phyloP scores from a whole-genome alignment of 2,329 filamentous ascomycete species.

The Xylariaceae sp. region DNA sequence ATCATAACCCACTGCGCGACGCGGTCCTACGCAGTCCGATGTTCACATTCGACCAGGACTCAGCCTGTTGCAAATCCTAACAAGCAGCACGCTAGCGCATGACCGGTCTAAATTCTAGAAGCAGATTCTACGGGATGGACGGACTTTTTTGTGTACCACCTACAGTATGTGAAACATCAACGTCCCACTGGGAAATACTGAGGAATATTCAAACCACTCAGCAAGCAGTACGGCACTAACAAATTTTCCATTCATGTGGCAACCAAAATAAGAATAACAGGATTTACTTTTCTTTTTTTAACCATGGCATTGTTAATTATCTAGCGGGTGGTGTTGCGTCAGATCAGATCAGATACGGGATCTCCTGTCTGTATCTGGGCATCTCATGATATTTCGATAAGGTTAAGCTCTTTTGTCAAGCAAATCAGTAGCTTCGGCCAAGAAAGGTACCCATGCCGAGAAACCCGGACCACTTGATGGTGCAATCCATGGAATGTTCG shows the following conservation, averaged over 20 bases:
- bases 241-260: too few species aligned
- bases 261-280: too few species aligned
- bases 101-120: not conserved
- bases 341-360: not conserved
- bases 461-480: not conserved
- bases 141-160: not conserved
- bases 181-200: too few species aligned
- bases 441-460: not conserved
- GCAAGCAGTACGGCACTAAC: too few species aligned
- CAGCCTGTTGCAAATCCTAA: slow-evolving; percentile 3
- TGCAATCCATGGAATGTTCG: not conserved
- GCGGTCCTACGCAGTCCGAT: not conserved
- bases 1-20: slow-evolving; percentile 11
- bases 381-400: not conserved
- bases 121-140: not conserved
- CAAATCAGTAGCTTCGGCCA: not conserved
- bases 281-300: too few species aligned
- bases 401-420: not conserved
- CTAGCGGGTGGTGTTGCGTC: not conserved
- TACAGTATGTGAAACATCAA: not conserved
- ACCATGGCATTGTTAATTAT: too few species aligned
- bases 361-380: not conserved
- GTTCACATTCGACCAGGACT: not conserved
- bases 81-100: not conserved
- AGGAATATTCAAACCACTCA: too few species aligned